Evolutionary conservation across 2,329 filamentous ascomycete genomes (phyloP).

Genomic region (Pyrenochaeta sp.): DNA sequence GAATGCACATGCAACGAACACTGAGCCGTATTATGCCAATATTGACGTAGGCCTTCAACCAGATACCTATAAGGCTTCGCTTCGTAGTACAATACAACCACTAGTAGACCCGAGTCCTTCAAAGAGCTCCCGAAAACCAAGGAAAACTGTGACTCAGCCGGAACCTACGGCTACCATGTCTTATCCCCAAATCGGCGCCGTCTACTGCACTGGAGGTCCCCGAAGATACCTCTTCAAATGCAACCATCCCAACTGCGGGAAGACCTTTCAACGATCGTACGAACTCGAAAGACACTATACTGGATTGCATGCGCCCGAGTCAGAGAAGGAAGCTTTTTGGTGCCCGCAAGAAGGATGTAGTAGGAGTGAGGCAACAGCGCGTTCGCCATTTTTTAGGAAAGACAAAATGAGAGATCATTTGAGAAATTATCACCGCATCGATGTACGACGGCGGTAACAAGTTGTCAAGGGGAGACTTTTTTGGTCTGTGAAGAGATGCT

Average conservation of each 20-base stretch:
- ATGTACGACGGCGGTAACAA: no score
- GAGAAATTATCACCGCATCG: no score
- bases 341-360: not conserved
- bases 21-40: no score
- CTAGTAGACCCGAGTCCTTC: no score
- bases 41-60: no score
- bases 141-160: not conserved
- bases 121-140: no score
- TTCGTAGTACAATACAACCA: no score
- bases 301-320: not conserved
- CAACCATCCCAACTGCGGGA: not conserved
- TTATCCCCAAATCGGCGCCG: not conserved
- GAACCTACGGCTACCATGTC: not conserved
- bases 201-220: not conserved
- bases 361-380: not conserved
- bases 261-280: not conserved
- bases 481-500: no score
- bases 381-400: slow-evolving; percentile 3
- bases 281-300: slow-evolving; percentile 10
- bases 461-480: no score
- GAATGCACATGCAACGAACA: no score
- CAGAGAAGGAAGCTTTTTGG: slow-evolving; percentile 1
- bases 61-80: no score
- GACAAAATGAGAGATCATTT: slow-evolving; percentile 7
- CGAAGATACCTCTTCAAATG: not conserved